Evolutionary conservation across 2,329 filamentous ascomycete genomes (phyloP), one percentile per base, ranked within the genome.

Genomic region (Fusarium verticillioides): DNA sequence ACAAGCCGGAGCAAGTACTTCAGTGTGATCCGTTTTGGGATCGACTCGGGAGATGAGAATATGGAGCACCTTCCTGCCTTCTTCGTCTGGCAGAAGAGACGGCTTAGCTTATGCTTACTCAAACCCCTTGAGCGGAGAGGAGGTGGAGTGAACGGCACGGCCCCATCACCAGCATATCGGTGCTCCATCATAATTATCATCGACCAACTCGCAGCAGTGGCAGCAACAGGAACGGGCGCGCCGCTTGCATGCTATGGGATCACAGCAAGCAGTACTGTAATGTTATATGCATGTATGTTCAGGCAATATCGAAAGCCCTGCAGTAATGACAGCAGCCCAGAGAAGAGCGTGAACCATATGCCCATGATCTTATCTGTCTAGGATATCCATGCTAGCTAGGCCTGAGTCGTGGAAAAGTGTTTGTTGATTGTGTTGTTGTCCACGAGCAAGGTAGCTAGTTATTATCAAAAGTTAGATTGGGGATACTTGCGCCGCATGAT

Each of bases 91-190:
- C 60, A 69, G 44, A 77, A 68, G 58, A 71, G 65, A 62, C 52
- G 36, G 62, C 69, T 77, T 76, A 75, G 76, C 74, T 78, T 75
- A 77, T 77, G 75, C 73, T 77, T 77, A 77, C 75, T 75, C 69
- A 67, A 73, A 72, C 69, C 63, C 69, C 70, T 67, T 74, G 72
- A 73, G 70, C 54, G 63, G 74, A 73, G 75, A 69, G 61, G 63
- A 69, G 67, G 76, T 78, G 75, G 76, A 69, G 76, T 70, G 60
- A 56, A 70, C 61, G 66, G 69, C 57, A 66, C 66, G 69, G 66
- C 56, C 72, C 72, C 74, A 62, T 75, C 69, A 69, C 69, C 69
- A 73, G 44, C 52, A 72, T 70, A 60, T 37, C 66, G 56, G 64
- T 73, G 34, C 67, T 72, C 42, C 59, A 72, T 69, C 39, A 73